Evolutionary conservation across 106 monocot genomes (phyloP), one percentile per base, ranked within the genome.

Genomic region (Triglochin maritima): DNA sequence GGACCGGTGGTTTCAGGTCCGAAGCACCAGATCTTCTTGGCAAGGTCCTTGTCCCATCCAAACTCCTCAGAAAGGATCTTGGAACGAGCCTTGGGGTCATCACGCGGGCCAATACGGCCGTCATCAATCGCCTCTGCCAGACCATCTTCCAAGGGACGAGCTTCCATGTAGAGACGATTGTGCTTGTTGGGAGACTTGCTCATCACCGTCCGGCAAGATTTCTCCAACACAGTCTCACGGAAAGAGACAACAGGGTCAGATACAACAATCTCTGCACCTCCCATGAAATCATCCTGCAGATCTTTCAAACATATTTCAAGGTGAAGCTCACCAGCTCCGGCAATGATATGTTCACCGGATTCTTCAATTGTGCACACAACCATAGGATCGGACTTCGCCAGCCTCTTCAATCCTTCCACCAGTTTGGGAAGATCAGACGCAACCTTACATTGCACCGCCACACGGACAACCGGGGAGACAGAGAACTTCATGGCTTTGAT

Each of bases 21-120:
- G 46, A 81, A 81, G 69, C 81, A 81, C 81, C 81, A 81, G 52
- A 81, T 81, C 72, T 81, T 81, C 77, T 81, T 81, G 13, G 81
- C 81, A 16, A 81, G 81, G 64, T 81, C 81, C 81, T 81, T 81
- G 64, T 81, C 81, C 81, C 81, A 81, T 0, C 77, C 77, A 64
- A 76, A 81, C 64, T 81, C 81, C 49, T 81, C 81, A 0, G 81
- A 66, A 2, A 81, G 68, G 56, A 81, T 72, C 76, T 81, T 81
- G 0, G 76, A 62, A 29, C 81, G 76, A 13, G 64, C 69, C 56
- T 77, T 81, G 2, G 81, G 81, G 59, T 81, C 81, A 69, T 81
- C 81, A 44, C 81, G 54, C 6, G 81, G 81, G 15, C 81, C 81
- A 52, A 81, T 81, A 5, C 63, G 66, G 0, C 81, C 81, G 0